Evolutionary conservation across 208 protist species (phyloP).

Genomic region (Naegleria gruberi): DNA sequence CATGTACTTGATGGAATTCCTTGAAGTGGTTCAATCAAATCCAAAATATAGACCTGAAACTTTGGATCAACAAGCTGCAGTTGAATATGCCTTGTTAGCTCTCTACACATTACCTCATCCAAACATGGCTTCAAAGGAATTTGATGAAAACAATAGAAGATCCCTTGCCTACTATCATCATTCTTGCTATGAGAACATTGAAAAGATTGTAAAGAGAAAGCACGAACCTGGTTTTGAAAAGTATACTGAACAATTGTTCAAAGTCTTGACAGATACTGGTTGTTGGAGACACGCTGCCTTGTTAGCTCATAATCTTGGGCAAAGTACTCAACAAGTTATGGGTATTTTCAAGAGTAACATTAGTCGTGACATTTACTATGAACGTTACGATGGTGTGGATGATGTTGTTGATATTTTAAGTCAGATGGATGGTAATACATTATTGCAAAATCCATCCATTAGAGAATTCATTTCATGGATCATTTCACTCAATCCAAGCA

Average conservation of each 20-base stretch:
- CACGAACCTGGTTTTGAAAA: neutral
- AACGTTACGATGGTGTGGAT: neutral
- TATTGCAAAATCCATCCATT: neutral
- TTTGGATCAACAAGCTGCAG: neutral
- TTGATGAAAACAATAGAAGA: neutral
- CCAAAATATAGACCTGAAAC: neutral
- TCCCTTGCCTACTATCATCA: neutral
- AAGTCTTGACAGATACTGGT: neutral
- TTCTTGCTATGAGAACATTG: neutral
- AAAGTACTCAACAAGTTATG: neutral
- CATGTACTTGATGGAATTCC: neutral
- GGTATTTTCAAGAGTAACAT: neutral
- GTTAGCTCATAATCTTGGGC: neutral
- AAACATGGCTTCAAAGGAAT: neutral
- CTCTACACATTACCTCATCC: neutral
- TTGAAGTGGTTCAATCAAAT: neutral
- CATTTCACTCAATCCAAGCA: neutral
- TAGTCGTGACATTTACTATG: neutral
- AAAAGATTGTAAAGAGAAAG: neutral
- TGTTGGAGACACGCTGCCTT: neutral
- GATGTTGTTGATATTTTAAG: neutral
- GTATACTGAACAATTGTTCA: neutral
- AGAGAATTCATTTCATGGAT: neutral
- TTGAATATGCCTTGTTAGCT: slow-evolving; percentile 2
- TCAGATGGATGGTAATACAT: neutral